A percentile compares a stretch with the other conserved stretches of the same genome.
phyloP scores from a whole-genome alignment of 331 rosid genomes.

The Dryas integrifolia region DNA sequence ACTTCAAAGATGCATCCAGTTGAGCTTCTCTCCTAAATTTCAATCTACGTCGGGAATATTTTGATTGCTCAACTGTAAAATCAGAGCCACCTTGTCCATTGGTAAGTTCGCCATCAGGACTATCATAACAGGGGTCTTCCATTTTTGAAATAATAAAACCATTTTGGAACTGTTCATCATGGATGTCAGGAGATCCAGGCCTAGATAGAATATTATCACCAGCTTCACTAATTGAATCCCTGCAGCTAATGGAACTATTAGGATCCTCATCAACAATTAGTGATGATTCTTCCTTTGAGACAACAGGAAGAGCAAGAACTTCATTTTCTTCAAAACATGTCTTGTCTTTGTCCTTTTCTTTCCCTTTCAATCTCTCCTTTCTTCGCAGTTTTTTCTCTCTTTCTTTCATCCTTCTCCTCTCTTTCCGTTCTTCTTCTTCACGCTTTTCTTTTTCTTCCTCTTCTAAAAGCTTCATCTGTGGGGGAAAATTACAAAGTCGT shows the following conservation, averaged over 20 bases:
- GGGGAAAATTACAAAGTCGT: constrained; percentile 27
- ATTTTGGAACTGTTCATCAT: constrained; percentile 50
- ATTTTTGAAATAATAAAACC: constrained; percentile 38
- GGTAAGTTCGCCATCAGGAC: constrained; percentile 49
- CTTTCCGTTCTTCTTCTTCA: constrained; percentile 96
- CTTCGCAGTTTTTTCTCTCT: constrained; percentile 90
- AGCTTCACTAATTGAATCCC: constrained; percentile 50
- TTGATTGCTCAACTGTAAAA: constrained; percentile 56
- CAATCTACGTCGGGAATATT: constrained; percentile 49
- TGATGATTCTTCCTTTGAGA: constrained; percentile 56
- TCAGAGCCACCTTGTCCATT: constrained; percentile 49
- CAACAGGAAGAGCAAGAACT: constrained; percentile 42
- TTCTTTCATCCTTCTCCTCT: constrained; percentile 89
- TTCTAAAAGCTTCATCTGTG: constrained; percentile 93
- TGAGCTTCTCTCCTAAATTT: constrained; percentile 65
- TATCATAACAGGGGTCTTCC: constrained; percentile 43
- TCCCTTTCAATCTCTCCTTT: constrained; percentile 93
- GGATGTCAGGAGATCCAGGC: constrained; percentile 54
- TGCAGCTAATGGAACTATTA: constrained; percentile 41
- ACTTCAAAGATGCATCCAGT: constrained; percentile 59
- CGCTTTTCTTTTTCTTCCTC: constrained; percentile 99
- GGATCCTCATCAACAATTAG: constrained; percentile 56
- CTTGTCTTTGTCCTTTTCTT: constrained; percentile 73
- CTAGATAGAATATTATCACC: constrained; percentile 44
- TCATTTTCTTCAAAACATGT: constrained; percentile 50